Evolutionary conservation across 2,329 filamentous ascomycete genomes (phyloP).

Genomic region (Diaporthe caulivora): DNA sequence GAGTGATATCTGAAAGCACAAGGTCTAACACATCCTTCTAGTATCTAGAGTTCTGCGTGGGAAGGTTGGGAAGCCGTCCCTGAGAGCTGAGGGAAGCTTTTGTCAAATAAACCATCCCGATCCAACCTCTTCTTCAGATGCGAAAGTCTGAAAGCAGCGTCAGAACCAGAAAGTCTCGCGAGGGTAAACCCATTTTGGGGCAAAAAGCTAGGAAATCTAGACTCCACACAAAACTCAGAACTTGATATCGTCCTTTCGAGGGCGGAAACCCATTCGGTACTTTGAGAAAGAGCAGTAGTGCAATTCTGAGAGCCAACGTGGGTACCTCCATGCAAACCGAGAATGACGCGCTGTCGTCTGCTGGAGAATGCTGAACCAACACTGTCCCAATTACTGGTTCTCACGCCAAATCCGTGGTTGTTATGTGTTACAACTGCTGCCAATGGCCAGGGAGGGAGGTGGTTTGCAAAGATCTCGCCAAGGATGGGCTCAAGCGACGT

Average conservation of each 20-base stretch:
- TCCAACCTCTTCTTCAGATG: background rate
- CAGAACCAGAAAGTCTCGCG: background rate
- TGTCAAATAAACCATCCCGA: background rate
- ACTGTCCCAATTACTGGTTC: background rate
- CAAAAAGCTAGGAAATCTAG: background rate
- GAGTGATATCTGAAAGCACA: no score
- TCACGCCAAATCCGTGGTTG: background rate
- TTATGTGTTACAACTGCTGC: background rate
- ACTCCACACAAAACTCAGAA: background rate
- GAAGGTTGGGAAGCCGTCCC: background rate
- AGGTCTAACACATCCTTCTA: no score
- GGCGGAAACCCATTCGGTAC: background rate
- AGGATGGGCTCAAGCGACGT: background rate
- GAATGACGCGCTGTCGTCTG: background rate
- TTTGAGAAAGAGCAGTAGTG: background rate
- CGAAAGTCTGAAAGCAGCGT: background rate
- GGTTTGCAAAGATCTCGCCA: background rate
- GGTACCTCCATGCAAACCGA: background rate
- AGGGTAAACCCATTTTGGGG: background rate
- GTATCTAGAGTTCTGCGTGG: background rate
- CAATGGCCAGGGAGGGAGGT: background rate
- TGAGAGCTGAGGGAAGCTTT: background rate
- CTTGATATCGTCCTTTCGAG: background rate
- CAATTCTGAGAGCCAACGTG: background rate
- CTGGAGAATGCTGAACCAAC: background rate